Percentiles rank a stretch among this genome's conserved stretches.
phyloP scores from a whole-genome alignment of 768 basidiomycete genomes.

The Tephrocybe rancida region DNA sequence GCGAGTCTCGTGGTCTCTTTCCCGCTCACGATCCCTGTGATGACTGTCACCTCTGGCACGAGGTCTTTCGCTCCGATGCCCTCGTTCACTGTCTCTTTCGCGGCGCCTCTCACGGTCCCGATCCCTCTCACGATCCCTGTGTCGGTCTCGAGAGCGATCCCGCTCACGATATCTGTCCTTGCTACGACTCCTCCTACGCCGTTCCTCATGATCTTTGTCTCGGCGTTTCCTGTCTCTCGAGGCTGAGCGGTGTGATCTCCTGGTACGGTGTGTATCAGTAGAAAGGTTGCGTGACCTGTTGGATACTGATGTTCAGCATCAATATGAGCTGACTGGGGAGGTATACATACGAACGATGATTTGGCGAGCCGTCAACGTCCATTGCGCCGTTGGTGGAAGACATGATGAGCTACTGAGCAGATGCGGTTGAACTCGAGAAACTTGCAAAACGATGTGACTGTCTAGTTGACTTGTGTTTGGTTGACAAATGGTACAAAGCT shows the following conservation, averaged over 20 bases:
- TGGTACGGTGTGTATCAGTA: constrained; percentile 74
- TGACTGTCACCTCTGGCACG: constrained; percentile 57
- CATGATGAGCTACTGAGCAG: constrained; percentile 28
- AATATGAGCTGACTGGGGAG: not conserved
- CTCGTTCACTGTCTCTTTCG: constrained; percentile 52
- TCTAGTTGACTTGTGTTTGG: constrained; percentile 16
- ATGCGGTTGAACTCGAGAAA: not conserved
- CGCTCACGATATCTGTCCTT: constrained; percentile 55
- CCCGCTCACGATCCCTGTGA: constrained; percentile 54
- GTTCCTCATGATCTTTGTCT: constrained; percentile 60
- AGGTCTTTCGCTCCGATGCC: constrained; percentile 49
- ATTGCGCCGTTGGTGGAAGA: constrained; percentile 56
- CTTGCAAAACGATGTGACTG: not conserved
- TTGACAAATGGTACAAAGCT: constrained; percentile 13
- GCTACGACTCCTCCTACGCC: constrained; percentile 64
- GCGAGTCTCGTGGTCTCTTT: constrained; percentile 34
- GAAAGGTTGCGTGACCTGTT: constrained; percentile 72
- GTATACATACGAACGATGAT: constrained; percentile 58
- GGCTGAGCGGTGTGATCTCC: constrained; percentile 69
- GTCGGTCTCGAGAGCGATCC: constrained; percentile 58
- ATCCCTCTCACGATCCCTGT: constrained; percentile 42
- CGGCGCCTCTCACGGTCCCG: constrained; percentile 52
- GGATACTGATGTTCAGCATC: not conserved
- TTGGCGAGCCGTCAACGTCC: constrained; percentile 65
- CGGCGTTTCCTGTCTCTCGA: constrained; percentile 66